Conservation (phyloP, 495 filamentous ascomycete species). For the Penicillium macrosclerotiorum region DNA sequence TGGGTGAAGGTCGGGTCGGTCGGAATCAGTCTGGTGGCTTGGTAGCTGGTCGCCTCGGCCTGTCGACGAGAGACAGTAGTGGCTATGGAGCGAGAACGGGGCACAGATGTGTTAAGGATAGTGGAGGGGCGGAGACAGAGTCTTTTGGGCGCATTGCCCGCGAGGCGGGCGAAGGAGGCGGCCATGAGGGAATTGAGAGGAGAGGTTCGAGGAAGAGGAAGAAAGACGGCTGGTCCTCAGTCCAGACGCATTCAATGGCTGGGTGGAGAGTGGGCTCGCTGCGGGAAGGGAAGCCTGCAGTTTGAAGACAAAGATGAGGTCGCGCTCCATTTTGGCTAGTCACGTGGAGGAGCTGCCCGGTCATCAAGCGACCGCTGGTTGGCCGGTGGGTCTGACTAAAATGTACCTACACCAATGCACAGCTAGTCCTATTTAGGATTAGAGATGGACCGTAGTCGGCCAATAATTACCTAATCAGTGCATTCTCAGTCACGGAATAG, state of each 20-base stretch:
- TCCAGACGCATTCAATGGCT: slow-evolving; percentile 45
- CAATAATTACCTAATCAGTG: not conserved
- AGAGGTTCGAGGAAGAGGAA: slow-evolving; percentile 24
- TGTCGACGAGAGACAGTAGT: slow-evolving; percentile 62
- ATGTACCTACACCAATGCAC: not conserved
- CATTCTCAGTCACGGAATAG: slow-evolving; percentile 14
- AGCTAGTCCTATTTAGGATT: not conserved
- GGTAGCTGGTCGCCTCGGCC: slow-evolving; percentile 54
- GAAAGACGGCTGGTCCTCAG: slow-evolving; percentile 36
- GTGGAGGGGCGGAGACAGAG: slow-evolving; percentile 56
- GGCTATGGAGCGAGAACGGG: slow-evolving; percentile 63
- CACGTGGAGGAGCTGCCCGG: slow-evolving; percentile 39
- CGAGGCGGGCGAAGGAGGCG: slow-evolving; percentile 62
- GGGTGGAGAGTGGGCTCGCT: slow-evolving; percentile 29
- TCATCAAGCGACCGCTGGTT: slow-evolving; percentile 44
- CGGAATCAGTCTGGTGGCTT: slow-evolving; percentile 58
- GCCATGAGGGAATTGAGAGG: slow-evolving; percentile 54
- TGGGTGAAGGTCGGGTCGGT: slow-evolving; percentile 57
- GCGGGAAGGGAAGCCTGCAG: slow-evolving; percentile 31
- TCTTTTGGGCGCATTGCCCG: slow-evolving; percentile 61
- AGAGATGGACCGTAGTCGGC: not conserved
- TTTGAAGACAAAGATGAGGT: slow-evolving; percentile 34
- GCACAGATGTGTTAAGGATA: slow-evolving; percentile 36
- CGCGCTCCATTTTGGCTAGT: slow-evolving; percentile 42
- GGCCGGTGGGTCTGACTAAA: slow-evolving; percentile 26